Conservation (phyloP, 176 grass and related monocot genomes). For the Ampelocalamus luodianensis region DNA sequence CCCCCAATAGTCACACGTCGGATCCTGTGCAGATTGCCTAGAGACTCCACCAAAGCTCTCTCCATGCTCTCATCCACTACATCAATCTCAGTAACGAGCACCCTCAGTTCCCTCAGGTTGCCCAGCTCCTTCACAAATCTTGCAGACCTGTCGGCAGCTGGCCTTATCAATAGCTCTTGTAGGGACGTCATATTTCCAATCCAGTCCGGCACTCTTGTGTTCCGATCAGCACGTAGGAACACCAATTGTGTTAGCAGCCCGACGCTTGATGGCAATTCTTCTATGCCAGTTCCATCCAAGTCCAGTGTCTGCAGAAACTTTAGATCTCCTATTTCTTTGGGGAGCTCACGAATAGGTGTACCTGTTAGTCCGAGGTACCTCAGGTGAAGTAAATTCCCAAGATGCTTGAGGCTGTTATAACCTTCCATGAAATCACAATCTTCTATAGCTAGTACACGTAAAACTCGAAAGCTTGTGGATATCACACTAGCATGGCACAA, state of each 20-base stretch:
- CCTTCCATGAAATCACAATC: background rate
- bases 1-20: too few species aligned
- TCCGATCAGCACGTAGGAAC: background rate
- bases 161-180: too few species aligned
- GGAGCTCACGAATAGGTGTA: background rate
- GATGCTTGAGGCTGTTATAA: background rate
- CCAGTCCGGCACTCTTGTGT: too few species aligned
- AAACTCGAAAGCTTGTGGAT: background rate
- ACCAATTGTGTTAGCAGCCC: background rate
- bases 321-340: background rate
- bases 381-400: slow-evolving; percentile 1
- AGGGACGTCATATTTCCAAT: too few species aligned
- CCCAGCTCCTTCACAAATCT: too few species aligned
- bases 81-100: too few species aligned
- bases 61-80: too few species aligned
- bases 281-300: background rate
- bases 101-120: too few species aligned
- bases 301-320: background rate
- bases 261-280: background rate
- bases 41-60: too few species aligned
- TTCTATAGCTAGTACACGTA: slow-evolving; percentile 18
- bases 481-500: accelerated
- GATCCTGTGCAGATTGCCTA: too few species aligned
- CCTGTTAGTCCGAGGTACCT: background rate
- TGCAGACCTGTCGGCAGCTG: too few species aligned